Conservation (phyloP, 2,329 filamentous ascomycete genomes). For the Monosporascus sp. region DNA sequence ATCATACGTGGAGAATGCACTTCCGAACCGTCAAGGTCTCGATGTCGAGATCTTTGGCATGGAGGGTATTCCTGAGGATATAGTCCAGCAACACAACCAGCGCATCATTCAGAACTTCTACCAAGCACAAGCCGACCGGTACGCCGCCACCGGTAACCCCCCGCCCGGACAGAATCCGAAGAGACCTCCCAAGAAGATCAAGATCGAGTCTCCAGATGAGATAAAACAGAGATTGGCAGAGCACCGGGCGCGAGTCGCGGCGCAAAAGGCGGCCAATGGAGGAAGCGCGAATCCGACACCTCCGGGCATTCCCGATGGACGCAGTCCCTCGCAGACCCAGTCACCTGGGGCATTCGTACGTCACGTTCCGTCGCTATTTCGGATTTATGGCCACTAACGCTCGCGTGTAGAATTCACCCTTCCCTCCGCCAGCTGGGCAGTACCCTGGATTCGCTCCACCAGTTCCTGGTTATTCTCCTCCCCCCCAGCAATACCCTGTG, state of each 20-base stretch:
- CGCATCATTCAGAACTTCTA: conserved; percentile 82
- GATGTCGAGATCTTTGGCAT: conserved; percentile 98
- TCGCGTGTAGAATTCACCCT: conserved; percentile 33
- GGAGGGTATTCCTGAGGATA: conserved; percentile 89
- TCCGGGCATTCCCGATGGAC: conserved; percentile 34
- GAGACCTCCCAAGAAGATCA: conserved; percentile 63
- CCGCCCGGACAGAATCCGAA: conserved; percentile 60
- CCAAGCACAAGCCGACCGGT: conserved; percentile 75
- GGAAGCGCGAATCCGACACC: conserved; percentile 46
- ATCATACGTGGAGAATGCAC: conserved; percentile 82
- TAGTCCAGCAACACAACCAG: conserved; percentile 77
- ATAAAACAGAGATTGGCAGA: conserved; percentile 75
- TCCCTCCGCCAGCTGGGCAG: conserved; percentile 35
- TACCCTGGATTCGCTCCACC: conserved; percentile 33
- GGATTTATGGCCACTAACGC: conserved; percentile 5
- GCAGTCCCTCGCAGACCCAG: conserved; percentile 45
- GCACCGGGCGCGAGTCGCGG: conserved; percentile 63
- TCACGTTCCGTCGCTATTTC: conserved; percentile 14
- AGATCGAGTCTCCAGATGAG: conserved; percentile 70
- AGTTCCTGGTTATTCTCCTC: conserved; percentile 27
- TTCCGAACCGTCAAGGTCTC: conserved; percentile 77
- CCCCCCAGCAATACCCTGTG: conserved; percentile 29
- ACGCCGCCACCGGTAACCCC: conserved; percentile 78
- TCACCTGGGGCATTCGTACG: conserved; percentile 56
- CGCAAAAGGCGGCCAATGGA: conserved; percentile 52